Evolutionary conservation across 495 filamentous ascomycete genomes (phyloP).

Genomic region (Penicillium tannophilum): DNA sequence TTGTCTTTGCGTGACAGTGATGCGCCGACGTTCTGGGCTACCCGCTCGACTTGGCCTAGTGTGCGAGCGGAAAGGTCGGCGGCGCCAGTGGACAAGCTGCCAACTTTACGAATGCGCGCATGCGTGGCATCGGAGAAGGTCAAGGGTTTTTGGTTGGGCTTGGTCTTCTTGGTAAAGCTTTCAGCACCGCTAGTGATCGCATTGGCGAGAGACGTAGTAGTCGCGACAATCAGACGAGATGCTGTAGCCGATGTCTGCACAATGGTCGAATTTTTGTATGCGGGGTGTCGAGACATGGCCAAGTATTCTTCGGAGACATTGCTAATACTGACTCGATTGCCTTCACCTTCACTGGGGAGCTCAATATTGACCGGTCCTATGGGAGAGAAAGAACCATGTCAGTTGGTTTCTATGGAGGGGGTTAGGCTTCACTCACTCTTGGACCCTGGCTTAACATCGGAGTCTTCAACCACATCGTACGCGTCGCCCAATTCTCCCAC

Average conservation of each 20-base stretch:
- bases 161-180: slow-evolving; percentile 74
- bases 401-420: not conserved
- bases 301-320: slow-evolving; percentile 82
- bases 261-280: slow-evolving; percentile 81
- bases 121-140: slow-evolving; percentile 88
- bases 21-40: slow-evolving; percentile 89
- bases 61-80: slow-evolving; percentile 82
- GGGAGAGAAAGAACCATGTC: not conserved
- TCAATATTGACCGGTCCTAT: slow-evolving; percentile 89
- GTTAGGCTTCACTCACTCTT: slow-evolving; percentile 64
- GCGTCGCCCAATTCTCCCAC: slow-evolving; percentile 88
- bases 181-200: slow-evolving; percentile 75
- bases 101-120: slow-evolving; percentile 80
- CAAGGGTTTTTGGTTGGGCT: slow-evolving; percentile 75
- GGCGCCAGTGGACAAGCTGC: slow-evolving; percentile 73
- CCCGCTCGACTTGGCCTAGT: slow-evolving; percentile 74
- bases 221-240: slow-evolving; percentile 90
- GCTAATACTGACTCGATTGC: slow-evolving; percentile 68
- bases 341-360: slow-evolving; percentile 72
- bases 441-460: slow-evolving; percentile 73
- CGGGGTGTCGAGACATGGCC: slow-evolving; percentile 78
- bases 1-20: slow-evolving; percentile 63
- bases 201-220: slow-evolving; percentile 75
- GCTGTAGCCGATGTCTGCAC: slow-evolving; percentile 89
- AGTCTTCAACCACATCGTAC: slow-evolving; percentile 76